Conservation (phyloP, 768 basidiomycete genomes). For the Suillus discolor region DNA sequence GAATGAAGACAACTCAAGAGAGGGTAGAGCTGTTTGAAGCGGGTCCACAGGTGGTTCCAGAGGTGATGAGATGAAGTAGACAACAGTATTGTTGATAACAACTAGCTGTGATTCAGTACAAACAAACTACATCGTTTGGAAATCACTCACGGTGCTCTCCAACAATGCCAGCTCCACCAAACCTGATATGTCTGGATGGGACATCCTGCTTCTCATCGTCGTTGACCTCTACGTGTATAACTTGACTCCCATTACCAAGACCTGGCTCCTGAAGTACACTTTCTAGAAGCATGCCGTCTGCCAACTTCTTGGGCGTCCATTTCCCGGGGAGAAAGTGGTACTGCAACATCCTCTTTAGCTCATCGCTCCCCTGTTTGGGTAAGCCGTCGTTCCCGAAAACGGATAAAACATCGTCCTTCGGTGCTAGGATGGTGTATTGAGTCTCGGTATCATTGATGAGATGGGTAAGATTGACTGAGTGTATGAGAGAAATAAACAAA, state of each 20-base stretch:
- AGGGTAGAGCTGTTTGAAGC: constrained; percentile 77
- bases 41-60: constrained; percentile 82
- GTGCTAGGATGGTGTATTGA: constrained; percentile 89
- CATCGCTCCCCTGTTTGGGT: constrained; percentile 66
- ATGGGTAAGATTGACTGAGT: constrained; percentile 72
- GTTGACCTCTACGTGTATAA: constrained; percentile 67
- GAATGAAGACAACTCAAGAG: constrained; percentile 87
- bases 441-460: constrained; percentile 71
- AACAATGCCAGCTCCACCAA: constrained; percentile 81
- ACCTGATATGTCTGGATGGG: constrained; percentile 61
- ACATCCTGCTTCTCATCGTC: constrained; percentile 48
- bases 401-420: constrained; percentile 80
- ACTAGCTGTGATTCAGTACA: constrained; percentile 44
- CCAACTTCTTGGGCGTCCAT: constrained; percentile 70
- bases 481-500: constrained; percentile 85
- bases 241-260: constrained; percentile 68
- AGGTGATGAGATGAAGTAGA: constrained; percentile 88
- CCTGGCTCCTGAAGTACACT: constrained; percentile 78
- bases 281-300: constrained; percentile 73
- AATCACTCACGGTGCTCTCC: constrained; percentile 68
- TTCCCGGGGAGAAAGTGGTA: constrained; percentile 93
- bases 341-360: constrained; percentile 70
- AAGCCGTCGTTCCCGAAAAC: constrained; percentile 51
- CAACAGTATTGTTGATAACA: constrained; percentile 71
- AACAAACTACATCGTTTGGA: constrained; percentile 11